Evolutionary conservation across 2,329 filamentous ascomycete genomes (phyloP), one percentile per base, ranked within the genome.

Genomic region (Fusarium bulbicola): DNA sequence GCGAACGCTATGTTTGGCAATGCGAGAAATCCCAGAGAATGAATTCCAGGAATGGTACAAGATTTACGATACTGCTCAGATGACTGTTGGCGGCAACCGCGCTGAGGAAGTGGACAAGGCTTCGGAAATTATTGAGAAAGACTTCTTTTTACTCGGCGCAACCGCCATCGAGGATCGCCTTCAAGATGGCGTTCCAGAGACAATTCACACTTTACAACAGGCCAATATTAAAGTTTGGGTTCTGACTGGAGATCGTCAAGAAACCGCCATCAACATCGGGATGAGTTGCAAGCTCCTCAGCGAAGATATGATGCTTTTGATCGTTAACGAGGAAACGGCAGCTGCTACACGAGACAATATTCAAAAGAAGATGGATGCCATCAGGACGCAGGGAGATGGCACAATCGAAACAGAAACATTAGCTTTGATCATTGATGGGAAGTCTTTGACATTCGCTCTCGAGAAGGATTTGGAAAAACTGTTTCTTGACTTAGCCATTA

Each of bases 171-270:
- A 99, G 82, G 96, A 99, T 86, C 92, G 94, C 72, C 88, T 99
- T 37, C 96, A 99, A 82, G 97, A 99, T 77, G 96, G 97, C 60
- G 96, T 99, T 21, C 96, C 96, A 5, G 96, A 99, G 82, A 99
- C 96, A 1, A 99, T 99, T 66, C 95, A 98, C 81, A 99, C 96
- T 0, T 86, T 99, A 34, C 97, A 99, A 82, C 93, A 95, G 73
- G 96, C 97, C 30, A 95, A 95, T 59, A 98, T 99, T 86, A 99
- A 99, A 84, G 92, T 99, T 62, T 99, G 96, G 96, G 96, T 99
- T 26, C 84, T 99, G 82, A 99, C 96, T 43, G 96, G 96, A 77
- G 96, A 99, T 85, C 91, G 96, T 78, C 97, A 99, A 83, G 96
- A 99, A 83, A 99, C 96, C 34, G 96, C 96, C 63, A 99, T 99